A percentile compares a stretch with the other conserved stretches of the same genome.
Conservation (phyloP, 148 eudicot genomes). For the Hydrangea macrophylla region DNA sequence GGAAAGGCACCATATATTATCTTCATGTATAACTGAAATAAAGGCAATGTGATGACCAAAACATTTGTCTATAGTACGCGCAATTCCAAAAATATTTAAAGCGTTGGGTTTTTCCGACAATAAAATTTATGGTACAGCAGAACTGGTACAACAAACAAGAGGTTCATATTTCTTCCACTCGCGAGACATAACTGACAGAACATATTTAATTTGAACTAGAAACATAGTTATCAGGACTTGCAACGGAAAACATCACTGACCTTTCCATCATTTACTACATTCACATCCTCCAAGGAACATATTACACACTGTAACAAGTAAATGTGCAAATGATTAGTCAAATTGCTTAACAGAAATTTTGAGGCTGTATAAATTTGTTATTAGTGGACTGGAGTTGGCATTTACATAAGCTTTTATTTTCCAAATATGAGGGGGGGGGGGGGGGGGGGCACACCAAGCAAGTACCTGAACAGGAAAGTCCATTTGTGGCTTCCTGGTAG, state of each 20-base stretch:
- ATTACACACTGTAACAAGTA: conserved; percentile 61
- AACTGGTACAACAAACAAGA: background rate
- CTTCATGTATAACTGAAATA: too few relatives aligned
- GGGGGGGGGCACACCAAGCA: background rate
- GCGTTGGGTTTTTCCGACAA: too few relatives aligned
- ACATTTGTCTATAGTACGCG: too few relatives aligned
- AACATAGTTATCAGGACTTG: background rate
- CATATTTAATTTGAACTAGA: background rate
- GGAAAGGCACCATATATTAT: too few relatives aligned
- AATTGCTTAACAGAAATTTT: background rate
- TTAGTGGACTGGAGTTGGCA: background rate
- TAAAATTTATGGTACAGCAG: background rate
- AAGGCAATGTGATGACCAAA: too few relatives aligned
- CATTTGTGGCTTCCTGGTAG: conserved; percentile 86
- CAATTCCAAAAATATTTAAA: too few relatives aligned
- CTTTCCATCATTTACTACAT: conserved; percentile 68
- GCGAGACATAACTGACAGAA: background rate
- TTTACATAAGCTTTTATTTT: background rate
- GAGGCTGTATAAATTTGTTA: background rate
- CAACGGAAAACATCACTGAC: conserved; percentile 32
- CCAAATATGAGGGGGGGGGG: background rate
- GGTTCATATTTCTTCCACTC: background rate
- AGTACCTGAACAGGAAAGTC: conserved; percentile 95
- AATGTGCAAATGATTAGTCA: conserved; percentile 8
- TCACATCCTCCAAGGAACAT: conserved; percentile 78